phyloP scores from a whole-genome alignment of 805 yeast genomes.

The Jamesozyma spencerorum region DNA sequence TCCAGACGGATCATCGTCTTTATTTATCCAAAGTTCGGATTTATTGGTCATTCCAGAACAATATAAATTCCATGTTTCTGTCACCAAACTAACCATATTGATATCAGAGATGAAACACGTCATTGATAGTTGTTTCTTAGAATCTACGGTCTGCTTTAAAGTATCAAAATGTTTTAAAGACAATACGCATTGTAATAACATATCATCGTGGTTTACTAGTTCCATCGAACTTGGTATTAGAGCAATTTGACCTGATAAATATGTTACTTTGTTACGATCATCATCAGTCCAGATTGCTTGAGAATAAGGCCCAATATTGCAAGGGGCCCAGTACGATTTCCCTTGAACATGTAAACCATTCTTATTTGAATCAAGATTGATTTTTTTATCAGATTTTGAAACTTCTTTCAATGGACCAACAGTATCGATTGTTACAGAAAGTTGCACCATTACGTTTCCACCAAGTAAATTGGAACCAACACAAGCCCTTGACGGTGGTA shows the following conservation, averaged over 20 bases:
- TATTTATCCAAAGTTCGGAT: slow-evolving; percentile 17
- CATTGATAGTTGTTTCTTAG: slow-evolving; percentile 36
- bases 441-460: slow-evolving; percentile 27
- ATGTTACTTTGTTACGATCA: slow-evolving; percentile 44
- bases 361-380: slow-evolving; percentile 29
- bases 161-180: slow-evolving; percentile 68
- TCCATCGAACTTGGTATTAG: slow-evolving; percentile 65
- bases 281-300: slow-evolving; percentile 49
- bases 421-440: slow-evolving; percentile 50
- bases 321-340: slow-evolving; percentile 96
- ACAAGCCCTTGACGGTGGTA: slow-evolving; percentile 88
- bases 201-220: slow-evolving; percentile 28
- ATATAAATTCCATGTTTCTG: slow-evolving; percentile 40
- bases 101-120: slow-evolving; percentile 46
- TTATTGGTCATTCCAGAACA: slow-evolving; percentile 17
- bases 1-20: slow-evolving; percentile 19
- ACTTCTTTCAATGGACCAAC: background rate
- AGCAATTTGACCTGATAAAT: slow-evolving; percentile 87
- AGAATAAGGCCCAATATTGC: slow-evolving; percentile 95
- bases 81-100: slow-evolving; percentile 26
- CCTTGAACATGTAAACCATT: slow-evolving; percentile 86
- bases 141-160: slow-evolving; percentile 48
- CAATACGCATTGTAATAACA: slow-evolving; percentile 35
- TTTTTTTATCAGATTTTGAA: background rate
- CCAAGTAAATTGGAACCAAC: slow-evolving; percentile 48